Evolutionary conservation across 2,329 filamentous ascomycete species (phyloP), one percentile per base, ranked within the genome.

Genomic region (Aspergillus persii): DNA sequence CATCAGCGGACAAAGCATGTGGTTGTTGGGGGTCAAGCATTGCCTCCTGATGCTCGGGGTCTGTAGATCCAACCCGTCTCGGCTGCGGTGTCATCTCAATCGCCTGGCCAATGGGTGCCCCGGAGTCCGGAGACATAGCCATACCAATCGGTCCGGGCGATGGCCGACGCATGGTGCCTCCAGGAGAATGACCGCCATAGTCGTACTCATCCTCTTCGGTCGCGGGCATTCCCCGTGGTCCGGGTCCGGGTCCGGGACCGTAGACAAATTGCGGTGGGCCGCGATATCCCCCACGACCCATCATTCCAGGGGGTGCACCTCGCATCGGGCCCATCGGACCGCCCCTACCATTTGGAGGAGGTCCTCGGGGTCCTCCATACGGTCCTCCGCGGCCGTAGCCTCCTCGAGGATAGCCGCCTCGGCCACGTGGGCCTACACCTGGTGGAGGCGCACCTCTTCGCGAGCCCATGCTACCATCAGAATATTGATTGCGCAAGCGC

Each of bases 1-100:
- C 63, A 44, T 73, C 67, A 5, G 60, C 61, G 1, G 69, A 69
- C n/a, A 73, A 18, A 3, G 63, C 67, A 59, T 73, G 71, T 6
- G 66, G 63, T 29, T 68, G 61, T 6, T 53, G 60, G 8, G 63
- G 54, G 18, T 63, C 57, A 54, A 67, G 56, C 33, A 65, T 54
- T 48, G 63, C 57, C 15, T 75, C 63, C 30, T 75, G 76, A 83
- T 81, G 31, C 27, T 57, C 61, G 5, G 63, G 62, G 4, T 68
- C 68, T 27, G 63, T 54, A 3, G 59, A 57, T 15, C 65, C 64
- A 27, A 65, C 58, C 56, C 80, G 82, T 44, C 82, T 82, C n/a
- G 80, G 80, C n/a, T 82, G 80, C 36, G 88, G 87, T 71, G 93
- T 89, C 90, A 96, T 93, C 73, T 95, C 92, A 55, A 92, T 84